Evolutionary conservation across 345 rosid species (phyloP).

Genomic region (Brassica juncea): DNA sequence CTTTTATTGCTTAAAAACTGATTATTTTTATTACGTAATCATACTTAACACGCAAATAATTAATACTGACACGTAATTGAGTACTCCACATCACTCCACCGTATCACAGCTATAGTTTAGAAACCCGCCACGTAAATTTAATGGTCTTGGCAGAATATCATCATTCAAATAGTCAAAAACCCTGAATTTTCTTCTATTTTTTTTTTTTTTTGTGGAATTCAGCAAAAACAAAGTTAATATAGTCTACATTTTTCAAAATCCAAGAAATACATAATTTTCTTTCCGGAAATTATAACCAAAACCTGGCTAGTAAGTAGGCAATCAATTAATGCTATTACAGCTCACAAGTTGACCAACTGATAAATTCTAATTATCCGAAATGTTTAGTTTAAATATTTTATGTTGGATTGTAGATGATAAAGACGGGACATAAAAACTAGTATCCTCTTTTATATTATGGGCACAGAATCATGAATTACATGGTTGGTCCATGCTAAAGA

Average conservation of each 20-base stretch:
- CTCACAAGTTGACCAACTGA: constrained; percentile 33
- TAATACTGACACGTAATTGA: constrained; percentile 24
- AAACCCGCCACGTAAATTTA: constrained; percentile 18
- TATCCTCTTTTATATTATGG: constrained; percentile 9
- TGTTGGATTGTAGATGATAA: constrained; percentile 15
- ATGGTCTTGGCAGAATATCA: neutral
- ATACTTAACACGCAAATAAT: constrained; percentile 27
- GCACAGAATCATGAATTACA: constrained; percentile 32
- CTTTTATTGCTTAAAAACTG: too few relatives aligned
- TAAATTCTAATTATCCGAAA: constrained; percentile 6
- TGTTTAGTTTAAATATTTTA: neutral
- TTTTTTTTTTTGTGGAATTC: too few relatives aligned
- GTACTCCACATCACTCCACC: neutral
- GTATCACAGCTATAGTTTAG: neutral
- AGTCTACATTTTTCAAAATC: too few relatives aligned
- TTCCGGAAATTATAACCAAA: neutral
- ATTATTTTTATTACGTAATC: constrained; percentile 15
- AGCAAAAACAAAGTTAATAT: too few relatives aligned
- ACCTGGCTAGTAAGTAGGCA: neutral
- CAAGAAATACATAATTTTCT: neutral
- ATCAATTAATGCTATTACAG: constrained; percentile 30
- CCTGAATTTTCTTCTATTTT: neutral
- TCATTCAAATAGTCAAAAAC: constrained; percentile 22
- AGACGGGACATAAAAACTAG: constrained; percentile 23
- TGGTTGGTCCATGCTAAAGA: constrained; percentile 36